Base-by-base conservation (phyloP, 225 moss, liverwort and hornwort species). In the Sphagnum contortum region DNA sequence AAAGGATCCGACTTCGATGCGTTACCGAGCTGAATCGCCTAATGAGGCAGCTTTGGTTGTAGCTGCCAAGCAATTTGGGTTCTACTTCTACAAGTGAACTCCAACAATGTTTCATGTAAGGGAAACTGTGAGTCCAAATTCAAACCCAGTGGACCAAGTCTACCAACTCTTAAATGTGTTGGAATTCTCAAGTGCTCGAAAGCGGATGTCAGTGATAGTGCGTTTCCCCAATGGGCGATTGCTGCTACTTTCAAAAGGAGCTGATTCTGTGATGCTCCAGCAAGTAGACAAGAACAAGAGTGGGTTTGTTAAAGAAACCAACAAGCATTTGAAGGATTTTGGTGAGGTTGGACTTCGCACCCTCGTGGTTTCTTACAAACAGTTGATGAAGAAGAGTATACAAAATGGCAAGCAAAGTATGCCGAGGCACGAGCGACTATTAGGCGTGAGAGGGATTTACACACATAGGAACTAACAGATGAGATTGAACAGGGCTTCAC, bases 131-230 rank as follows among this genome's bases (percentile, higher is more conserved):
- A 76, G 79, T 55, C 68, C 67, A 47, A 56, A 68, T 6, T 76
- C 75, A 12, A 62, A 69, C 29, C 76, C 72, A 1, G 69, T 50
- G 47, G 90, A 92, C 55, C 75, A 71, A 62, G 76, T 75, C 6
- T 95, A 92, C 6, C 73, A 87, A 77, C 78, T 92, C 48, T 68
- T 95, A 57, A 81, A 88, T 54, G 84, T 92, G 48, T 57, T 95
- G 47, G 95, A 95, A 61, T 95, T 95, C 55, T 92, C 78, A 68
- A 95, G 95, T 70, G 70, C 76, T 3, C 72, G 95, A 14, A 95
- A 95, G 65, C 88, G 94, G 9, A 95, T 95, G 94, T 95, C 94
- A n/a, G 88, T 95, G 45, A 87, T 95, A 48, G 72, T 88, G 45
- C 86, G 94, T 4, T 89, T 84, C 58, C 94, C 91, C 47, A 81